phyloP scores from a whole-genome alignment of 129 eudicot genomes.

The Sambucus nigra region DNA sequence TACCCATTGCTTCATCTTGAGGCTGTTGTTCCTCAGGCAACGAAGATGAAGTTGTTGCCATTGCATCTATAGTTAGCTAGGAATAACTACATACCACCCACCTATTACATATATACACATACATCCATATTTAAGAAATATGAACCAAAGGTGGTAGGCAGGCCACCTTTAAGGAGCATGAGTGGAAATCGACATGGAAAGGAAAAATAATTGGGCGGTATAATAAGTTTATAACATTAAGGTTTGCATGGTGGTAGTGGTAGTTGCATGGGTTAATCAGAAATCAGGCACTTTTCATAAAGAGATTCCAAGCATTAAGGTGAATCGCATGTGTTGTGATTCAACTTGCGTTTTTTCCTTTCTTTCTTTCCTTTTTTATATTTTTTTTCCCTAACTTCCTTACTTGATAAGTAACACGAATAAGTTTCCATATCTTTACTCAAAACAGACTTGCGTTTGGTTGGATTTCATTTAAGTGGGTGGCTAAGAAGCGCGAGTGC shows the following conservation, averaged over 20 bases:
- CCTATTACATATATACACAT: background rate
- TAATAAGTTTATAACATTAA: slow-evolving; percentile 1
- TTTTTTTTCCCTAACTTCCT: too few relatives aligned
- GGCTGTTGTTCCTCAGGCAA: slow-evolving; percentile 28
- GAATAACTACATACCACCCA: background rate
- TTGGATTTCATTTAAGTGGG: too few relatives aligned
- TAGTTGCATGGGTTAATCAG: background rate
- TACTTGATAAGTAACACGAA: too few relatives aligned
- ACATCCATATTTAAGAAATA: background rate
- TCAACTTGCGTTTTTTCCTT: background rate
- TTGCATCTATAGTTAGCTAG: slow-evolving; percentile 13
- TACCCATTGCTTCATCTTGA: slow-evolving; percentile 22
- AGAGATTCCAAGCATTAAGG: background rate
- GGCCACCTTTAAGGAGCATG: slow-evolving; percentile 9
- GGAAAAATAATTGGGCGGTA: slow-evolving; percentile 26
- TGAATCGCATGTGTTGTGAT: slow-evolving; percentile 10
- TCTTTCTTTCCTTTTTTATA: background rate
- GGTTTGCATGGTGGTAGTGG: background rate
- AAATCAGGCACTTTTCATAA: background rate
- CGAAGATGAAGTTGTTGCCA: slow-evolving; percentile 28
- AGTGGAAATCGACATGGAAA: slow-evolving; percentile 38
- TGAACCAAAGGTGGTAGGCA: slow-evolving; percentile 8
- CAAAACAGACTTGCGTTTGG: too few relatives aligned
- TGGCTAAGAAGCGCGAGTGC: too few relatives aligned
- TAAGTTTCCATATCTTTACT: too few relatives aligned